Evolutionary conservation across 345 rosid species (phyloP), one percentile per base, ranked within the genome.

Genomic region (Nasturtium officinale): DNA sequence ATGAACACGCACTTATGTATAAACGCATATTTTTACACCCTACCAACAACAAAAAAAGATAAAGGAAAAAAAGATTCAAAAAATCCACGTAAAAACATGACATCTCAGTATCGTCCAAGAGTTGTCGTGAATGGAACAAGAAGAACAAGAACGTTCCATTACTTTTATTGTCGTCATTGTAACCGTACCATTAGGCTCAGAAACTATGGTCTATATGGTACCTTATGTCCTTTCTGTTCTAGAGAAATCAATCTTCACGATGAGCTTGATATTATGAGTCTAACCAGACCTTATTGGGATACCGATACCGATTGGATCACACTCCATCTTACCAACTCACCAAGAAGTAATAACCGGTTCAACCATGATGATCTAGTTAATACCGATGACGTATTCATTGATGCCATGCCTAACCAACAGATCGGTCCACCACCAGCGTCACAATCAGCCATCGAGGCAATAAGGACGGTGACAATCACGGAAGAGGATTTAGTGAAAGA

Each of bases 141-240:
- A 77, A 78, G 96, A 76, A 84, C 77, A 75, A 83, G 91, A 79
- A 86, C 85, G 26, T 87, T 80, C 54, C 96, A 81, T 73, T 85
- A 74, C 83, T 86, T 83, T 65, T 82, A 91, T 85, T 92, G 98
- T 65, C 85, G 77, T 51, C 78, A 55, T 26, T 92, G 97, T 74
- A 85, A 65, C 37, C 78, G 89, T 4, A 64, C 84, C 45, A 28
- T 81, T 35, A 84, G 93, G 65, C 80, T 90, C 8, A 48, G 75
- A 60, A 76, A 79, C 43, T 50, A 69, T 38, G 79, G 77, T 71
- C 79, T 75, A 1, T 75, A 65, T 9, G 85, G 81, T 46, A 72
- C 78, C 18, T 54, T 79, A 33, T 90, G 93, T 70, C 88, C 89
- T 9, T 69, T 70, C 66, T 93, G 98, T 70, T 82, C 67, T 35